Evolutionary conservation across 23 red algal species (phyloP), one percentile per base, ranked within the genome.

Genomic region (Agarophyton chilense): DNA sequence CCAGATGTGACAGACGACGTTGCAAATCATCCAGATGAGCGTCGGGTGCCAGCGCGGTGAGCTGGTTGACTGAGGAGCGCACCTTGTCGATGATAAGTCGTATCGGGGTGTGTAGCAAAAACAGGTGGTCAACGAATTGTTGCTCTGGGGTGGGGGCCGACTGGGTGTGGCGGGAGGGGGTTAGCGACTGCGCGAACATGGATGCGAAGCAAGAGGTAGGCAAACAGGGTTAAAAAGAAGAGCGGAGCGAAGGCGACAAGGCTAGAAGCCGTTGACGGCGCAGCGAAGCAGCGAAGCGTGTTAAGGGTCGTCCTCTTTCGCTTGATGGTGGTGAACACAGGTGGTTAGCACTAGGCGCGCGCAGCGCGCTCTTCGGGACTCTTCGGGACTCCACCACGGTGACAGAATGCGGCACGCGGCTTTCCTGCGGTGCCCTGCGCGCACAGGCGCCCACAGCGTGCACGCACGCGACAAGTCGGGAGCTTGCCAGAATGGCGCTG

Each of bases 11-110:
- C 28, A 87, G 22, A 50, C 82, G 82, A 39, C 82, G 82, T 31
- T 75, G 40, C 35, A 87, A 19, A 43, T 87, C 62, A 53, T 87
- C 82, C n/a, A 87, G 43, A 32, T 87, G 82, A 8, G 62, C 82
- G 62, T 87, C 82, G 14, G 82, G 82, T 6, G 82, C 64, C 7
- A 87, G 51, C 25, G 82, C 38, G 52, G 82, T 72, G 49, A 87
- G 82, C 43, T 35, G 45, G 67, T 70, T 72, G 45, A 87, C 49
- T 17, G 55, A 56, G 28, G 61, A 42, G 19, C 63, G 64, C n/a
- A 87, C 50, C 46, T 75, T 72, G 46, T 50, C 61, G 53, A 87
- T 47, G 31, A 72, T 47, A 17, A 41, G 54, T 19, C 82, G 82
- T 28, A 87, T 87, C 4, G 82, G 54, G 51, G 63, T 46, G 34